These are phyloP conservation scores for Claviceps capensis DNA, from an alignment of 2,329 filamentous ascomycete genomes.

Conservation along the genomic window DNA sequence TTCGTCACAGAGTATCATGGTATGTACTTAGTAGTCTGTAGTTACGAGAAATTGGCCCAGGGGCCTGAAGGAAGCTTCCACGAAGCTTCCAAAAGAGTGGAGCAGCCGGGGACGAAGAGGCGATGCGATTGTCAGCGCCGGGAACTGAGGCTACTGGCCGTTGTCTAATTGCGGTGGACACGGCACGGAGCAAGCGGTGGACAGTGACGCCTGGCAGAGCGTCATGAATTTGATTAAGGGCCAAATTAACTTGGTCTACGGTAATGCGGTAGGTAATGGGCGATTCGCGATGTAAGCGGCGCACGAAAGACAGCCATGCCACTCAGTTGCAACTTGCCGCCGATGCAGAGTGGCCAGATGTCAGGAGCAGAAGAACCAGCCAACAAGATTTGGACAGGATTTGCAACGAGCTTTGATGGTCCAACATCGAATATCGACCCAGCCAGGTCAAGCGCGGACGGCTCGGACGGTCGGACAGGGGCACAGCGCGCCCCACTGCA, in stretches of 20 bases:
- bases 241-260: not conserved
- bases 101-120: not conserved
- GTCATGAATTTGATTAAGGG: not conserved
- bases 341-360: no score
- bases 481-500: not conserved
- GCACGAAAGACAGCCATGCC: no score
- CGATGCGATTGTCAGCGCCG: not conserved
- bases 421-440: no score
- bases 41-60: not conserved
- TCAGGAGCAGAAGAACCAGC: no score
- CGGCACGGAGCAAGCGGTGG: not conserved
- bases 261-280: no score
- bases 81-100: constrained; percentile 5
- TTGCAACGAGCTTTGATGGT: no score
- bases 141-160: not conserved
- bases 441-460: not conserved
- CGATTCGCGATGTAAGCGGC: no score
- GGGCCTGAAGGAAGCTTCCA: constrained; percentile 6
- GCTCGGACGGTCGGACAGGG: constrained; percentile 4
- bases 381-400: no score
- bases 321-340: no score
- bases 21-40: not conserved
- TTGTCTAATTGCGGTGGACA: constrained; percentile 1
- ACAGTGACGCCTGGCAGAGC: not conserved
- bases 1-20: no score